phyloP scores from a whole-genome alignment of 225 moss, liverwort and hornwort species.

The Physcomitrium patens region DNA sequence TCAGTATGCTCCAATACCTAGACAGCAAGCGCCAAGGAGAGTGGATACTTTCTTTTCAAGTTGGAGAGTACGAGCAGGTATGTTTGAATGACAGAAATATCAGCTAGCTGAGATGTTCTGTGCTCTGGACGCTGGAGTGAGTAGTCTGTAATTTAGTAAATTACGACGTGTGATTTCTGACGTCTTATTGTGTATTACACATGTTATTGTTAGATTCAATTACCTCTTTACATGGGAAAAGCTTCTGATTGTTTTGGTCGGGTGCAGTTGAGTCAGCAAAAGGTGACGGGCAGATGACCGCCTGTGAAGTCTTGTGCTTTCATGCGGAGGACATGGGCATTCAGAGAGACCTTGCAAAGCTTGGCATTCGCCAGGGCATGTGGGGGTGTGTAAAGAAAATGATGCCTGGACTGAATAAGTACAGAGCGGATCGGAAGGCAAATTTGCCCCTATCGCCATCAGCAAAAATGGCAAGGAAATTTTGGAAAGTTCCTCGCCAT shows the following conservation, averaged over 20 bases:
- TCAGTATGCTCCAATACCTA: constrained; percentile 51
- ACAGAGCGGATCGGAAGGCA: constrained; percentile 45
- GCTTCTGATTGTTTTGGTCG: constrained; percentile 20
- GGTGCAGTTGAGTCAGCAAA: constrained; percentile 67
- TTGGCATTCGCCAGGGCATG: constrained; percentile 83
- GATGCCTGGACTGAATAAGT: constrained; percentile 57
- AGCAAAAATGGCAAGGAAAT: constrained; percentile 52
- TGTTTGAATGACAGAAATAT: not conserved
- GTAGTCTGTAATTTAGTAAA: not conserved
- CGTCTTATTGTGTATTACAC: too few relatives aligned
- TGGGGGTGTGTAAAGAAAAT: constrained; percentile 92
- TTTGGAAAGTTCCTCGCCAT: constrained; percentile 50
- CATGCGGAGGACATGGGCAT: constrained; percentile 88
- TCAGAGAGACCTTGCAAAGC: constrained; percentile 75
- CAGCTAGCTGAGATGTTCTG: not conserved
- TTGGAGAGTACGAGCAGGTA: constrained; percentile 81
- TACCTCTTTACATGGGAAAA: not conserved
- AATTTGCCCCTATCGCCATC: constrained; percentile 41
- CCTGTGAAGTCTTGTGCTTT: constrained; percentile 69
- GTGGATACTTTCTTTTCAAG: constrained; percentile 75
- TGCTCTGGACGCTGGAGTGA: not conserved
- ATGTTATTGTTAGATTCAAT: too few relatives aligned
- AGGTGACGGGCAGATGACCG: constrained; percentile 54
- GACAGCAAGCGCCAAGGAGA: constrained; percentile 58
- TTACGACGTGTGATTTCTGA: not conserved